Conservation (phyloP, 1,284 basidiomycete species). For the Wallemia mellicola region DNA sequence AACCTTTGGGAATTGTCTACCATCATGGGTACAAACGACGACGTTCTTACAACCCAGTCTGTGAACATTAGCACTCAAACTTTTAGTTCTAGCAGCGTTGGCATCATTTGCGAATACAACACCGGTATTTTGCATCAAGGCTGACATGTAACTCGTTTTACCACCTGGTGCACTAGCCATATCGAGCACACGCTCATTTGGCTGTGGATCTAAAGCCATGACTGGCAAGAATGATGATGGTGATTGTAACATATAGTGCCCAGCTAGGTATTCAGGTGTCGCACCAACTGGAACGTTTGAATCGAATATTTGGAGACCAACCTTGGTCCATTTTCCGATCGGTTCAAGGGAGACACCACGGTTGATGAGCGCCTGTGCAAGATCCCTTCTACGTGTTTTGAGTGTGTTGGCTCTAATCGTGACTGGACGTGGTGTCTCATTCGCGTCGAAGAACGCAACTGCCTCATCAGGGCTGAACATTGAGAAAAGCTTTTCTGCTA, state of each 20-base stretch:
- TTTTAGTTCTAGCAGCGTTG: constrained; percentile 83
- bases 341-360: constrained; percentile 90
- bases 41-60: constrained; percentile 96
- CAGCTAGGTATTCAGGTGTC: constrained; percentile 93
- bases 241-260: constrained; percentile 98
- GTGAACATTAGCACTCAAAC: constrained; percentile 84
- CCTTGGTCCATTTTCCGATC: constrained; percentile 95
- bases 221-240: constrained; percentile 98
- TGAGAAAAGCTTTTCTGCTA: constrained; percentile 77
- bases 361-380: constrained; percentile 81
- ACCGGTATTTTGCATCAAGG: constrained; percentile 89
- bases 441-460: constrained; percentile 93
- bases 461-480: constrained; percentile 82
- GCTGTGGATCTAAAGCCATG: constrained; percentile 74
- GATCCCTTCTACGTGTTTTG: constrained; percentile 67
- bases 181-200: constrained; percentile 77
- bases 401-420: constrained; percentile 96
- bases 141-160: constrained; percentile 87
- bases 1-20: constrained; percentile 94
- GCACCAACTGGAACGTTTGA: constrained; percentile 79
- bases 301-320: constrained; percentile 92
- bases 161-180: constrained; percentile 98
- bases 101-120: constrained; percentile 94
- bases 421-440: constrained; percentile 82
- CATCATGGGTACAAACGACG: constrained; percentile 88